phyloP scores from a whole-genome alignment of 495 filamentous ascomycete species.

The Penicillium simplicissimum region DNA sequence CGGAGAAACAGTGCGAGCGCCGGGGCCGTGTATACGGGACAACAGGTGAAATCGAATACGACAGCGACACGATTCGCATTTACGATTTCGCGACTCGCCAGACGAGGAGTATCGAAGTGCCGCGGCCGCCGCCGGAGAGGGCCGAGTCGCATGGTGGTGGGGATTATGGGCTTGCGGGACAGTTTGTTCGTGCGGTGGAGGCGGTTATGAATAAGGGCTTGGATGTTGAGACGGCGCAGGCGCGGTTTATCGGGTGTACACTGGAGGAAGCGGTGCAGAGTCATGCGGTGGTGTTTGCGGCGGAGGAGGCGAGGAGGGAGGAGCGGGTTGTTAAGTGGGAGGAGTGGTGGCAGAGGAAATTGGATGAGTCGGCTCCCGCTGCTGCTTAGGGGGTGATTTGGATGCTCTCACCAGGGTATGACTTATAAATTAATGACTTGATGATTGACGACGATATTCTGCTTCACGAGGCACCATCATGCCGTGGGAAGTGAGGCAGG shows the following conservation, averaged over 20 bases:
- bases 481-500: too few relatives aligned
- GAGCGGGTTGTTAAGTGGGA: constrained; percentile 73
- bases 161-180: constrained; percentile 74
- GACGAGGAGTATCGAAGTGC: constrained; percentile 31
- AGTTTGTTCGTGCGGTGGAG: constrained; percentile 79
- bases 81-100: constrained; percentile 40
- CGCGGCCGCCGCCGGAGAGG: constrained; percentile 40
- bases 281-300: constrained; percentile 92
- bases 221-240: constrained; percentile 72
- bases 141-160: constrained; percentile 74
- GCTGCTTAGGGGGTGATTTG: too few relatives aligned
- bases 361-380: constrained; percentile 14
- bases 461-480: background rate
- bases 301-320: constrained; percentile 76
- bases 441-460: constrained; percentile 9
- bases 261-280: constrained; percentile 83
- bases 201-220: constrained; percentile 71
- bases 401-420: too few relatives aligned
- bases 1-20: constrained; percentile 81
- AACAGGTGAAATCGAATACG: constrained; percentile 80
- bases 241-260: constrained; percentile 71
- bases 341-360: constrained; percentile 71
- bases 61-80: constrained; percentile 43
- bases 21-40: constrained; percentile 83
- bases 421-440: background rate